Percentiles rank a stretch among this genome's conserved stretches.
Conservation (phyloP, 164 flowering plant species). For the Aristolochia contorta region DNA sequence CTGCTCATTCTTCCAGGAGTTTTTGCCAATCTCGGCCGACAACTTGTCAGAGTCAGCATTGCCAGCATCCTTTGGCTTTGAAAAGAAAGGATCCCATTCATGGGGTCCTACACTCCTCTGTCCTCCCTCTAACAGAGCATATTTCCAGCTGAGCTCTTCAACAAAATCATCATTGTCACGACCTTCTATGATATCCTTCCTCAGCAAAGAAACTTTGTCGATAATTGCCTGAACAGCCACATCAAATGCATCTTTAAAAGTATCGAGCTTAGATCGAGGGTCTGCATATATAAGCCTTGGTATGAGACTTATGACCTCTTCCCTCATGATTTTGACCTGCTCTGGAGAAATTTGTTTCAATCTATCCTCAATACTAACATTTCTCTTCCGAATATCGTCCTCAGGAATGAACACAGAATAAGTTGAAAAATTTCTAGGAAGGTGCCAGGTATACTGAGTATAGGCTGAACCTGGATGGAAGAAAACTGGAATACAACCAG, state of each 20-base stretch:
- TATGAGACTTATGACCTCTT: slow-evolving; percentile 70
- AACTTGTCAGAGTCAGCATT: slow-evolving; percentile 30
- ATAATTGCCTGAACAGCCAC: slow-evolving; percentile 78
- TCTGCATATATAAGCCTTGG: slow-evolving; percentile 80
- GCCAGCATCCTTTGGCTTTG: slow-evolving; percentile 58
- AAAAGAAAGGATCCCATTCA: slow-evolving; percentile 95
- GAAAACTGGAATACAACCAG: slow-evolving; percentile 95
- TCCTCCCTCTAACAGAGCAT: slow-evolving; percentile 74
- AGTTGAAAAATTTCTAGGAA: slow-evolving; percentile 61
- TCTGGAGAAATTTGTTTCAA: slow-evolving; percentile 50
- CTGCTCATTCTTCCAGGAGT: slow-evolving; percentile 79
- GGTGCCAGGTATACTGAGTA: slow-evolving; percentile 92
- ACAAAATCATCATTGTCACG: slow-evolving; percentile 48
- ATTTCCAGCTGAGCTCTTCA: slow-evolving; percentile 92
- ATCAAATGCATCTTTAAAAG: slow-evolving; percentile 87
- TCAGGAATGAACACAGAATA: slow-evolving; percentile 92
- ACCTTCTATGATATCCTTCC: slow-evolving; percentile 65
- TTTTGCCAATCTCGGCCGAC: slow-evolving; percentile 62
- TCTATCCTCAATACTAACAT: slow-evolving; percentile 65
- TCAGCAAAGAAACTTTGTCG: slow-evolving; percentile 64
- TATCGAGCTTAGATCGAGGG: slow-evolving; percentile 78
- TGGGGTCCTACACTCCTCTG: slow-evolving; percentile 64
- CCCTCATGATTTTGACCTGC: slow-evolving; percentile 76
- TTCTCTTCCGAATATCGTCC: slow-evolving; percentile 63
- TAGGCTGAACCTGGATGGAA: slow-evolving; percentile 92